phyloP scores from a whole-genome alignment of 208 protist species.

The Acanthamoeba lenticulata region DNA sequence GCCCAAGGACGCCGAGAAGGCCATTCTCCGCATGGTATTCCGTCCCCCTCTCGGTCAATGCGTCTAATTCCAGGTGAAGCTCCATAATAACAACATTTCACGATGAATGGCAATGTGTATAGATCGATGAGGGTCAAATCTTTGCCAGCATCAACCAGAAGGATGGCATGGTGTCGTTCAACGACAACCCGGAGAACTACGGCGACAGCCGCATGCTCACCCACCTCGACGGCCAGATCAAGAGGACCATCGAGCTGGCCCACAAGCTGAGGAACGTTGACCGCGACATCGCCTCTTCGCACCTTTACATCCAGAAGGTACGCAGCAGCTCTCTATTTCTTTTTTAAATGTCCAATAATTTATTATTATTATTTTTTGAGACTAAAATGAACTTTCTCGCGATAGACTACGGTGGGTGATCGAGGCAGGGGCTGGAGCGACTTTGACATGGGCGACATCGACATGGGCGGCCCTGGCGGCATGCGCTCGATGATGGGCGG shows the following conservation, averaged over 20 bases:
- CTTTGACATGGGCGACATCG: conserved; percentile 51
- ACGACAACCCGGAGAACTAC: conserved; percentile 76
- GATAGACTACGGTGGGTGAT: neutral
- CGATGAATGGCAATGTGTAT: neutral
- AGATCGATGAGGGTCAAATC: conserved; percentile 85
- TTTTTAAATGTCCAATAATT: too few relatives aligned
- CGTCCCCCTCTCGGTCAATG: neutral
- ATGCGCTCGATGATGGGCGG: neutral
- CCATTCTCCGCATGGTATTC: conserved; percentile 80
- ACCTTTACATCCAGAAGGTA: conserved; percentile 52
- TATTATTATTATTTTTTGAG: neutral
- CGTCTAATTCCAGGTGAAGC: neutral
- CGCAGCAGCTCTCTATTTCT: too few relatives aligned
- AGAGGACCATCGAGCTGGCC: conserved; percentile 53
- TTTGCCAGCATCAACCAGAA: conserved; percentile 82
- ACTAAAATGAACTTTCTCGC: neutral
- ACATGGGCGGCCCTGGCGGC: conserved; percentile 35
- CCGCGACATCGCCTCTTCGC: neutral
- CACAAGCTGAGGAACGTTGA: conserved; percentile 52
- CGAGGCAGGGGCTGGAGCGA: conserved; percentile 22
- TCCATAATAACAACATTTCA: neutral
- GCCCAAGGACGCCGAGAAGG: conserved; percentile 71
- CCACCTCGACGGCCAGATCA: conserved; percentile 65
- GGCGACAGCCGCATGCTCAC: conserved; percentile 34
- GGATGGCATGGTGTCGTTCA: conserved; percentile 86